phyloP scores from a whole-genome alignment of 176 grass and related monocot species.

The Hordeum vulgare region DNA sequence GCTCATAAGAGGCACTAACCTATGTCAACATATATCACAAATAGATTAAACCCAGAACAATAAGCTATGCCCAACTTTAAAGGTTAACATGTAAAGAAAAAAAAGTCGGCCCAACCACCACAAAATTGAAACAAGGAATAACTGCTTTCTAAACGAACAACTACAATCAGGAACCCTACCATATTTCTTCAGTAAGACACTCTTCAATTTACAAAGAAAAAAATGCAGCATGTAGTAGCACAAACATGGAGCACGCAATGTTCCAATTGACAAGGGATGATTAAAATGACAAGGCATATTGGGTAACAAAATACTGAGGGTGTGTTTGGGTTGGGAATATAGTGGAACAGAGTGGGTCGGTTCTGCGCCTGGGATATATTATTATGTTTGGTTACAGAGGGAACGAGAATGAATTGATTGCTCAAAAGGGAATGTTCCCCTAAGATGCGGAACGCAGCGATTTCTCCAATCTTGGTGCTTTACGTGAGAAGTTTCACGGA shows the following conservation, averaged over 20 bases:
- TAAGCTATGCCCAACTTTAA: conserved; percentile 8
- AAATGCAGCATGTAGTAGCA: not conserved
- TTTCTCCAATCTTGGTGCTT: too few species aligned
- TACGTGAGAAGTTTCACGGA: too few species aligned
- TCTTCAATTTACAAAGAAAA: not conserved
- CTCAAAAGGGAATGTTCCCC: too few species aligned
- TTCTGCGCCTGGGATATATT: too few species aligned
- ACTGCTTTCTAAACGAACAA: not conserved
- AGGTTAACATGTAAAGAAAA: not conserved
- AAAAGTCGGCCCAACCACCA: not conserved
- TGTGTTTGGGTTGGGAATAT: too few species aligned
- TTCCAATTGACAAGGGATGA: not conserved
- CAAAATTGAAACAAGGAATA: not conserved
- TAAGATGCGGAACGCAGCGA: too few species aligned
- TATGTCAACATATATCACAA: conserved; percentile 86
- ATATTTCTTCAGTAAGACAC: conserved; percentile 10
- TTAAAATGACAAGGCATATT: not conserved
- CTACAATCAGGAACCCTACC: not conserved
- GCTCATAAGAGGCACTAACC: conserved; percentile 84
- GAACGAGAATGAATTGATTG: too few species aligned
- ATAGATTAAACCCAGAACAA: conserved; percentile 51
- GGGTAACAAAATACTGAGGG: not conserved
- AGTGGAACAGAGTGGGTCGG: too few species aligned
- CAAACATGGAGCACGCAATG: not conserved
- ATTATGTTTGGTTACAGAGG: too few species aligned